Conservation (phyloP, 1,284 basidiomycete species). For the Fomitopsis palustris region DNA sequence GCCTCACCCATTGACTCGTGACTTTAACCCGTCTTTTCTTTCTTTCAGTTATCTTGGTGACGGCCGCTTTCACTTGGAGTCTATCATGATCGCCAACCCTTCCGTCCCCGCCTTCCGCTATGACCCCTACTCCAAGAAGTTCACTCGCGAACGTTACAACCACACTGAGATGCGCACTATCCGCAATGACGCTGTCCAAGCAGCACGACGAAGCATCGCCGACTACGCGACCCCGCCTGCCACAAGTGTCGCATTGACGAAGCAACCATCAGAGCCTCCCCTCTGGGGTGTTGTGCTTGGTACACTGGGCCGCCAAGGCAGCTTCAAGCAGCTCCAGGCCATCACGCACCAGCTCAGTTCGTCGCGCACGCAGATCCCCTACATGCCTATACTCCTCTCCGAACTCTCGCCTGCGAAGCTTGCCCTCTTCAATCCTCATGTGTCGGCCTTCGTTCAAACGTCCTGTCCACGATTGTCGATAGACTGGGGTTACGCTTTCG, state of each 20-base stretch:
- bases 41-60: conserved; percentile 99
- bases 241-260: neutral
- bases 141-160: conserved; percentile 91
- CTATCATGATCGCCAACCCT: conserved; percentile 99
- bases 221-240: conserved; percentile 21
- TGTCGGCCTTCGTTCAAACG: conserved; percentile 92
- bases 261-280: conserved; percentile 20
- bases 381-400: conserved; percentile 89
- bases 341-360: conserved; percentile 66
- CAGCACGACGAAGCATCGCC: conserved; percentile 64
- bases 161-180: conserved; percentile 83
- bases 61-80: conserved; percentile 96
- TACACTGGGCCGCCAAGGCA: conserved; percentile 94
- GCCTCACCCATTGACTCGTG: neutral
- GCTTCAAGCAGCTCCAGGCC: conserved; percentile 84
- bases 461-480: conserved; percentile 95
- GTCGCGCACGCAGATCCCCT: conserved; percentile 59
- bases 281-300: conserved; percentile 96
- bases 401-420: conserved; percentile 96
- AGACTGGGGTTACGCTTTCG: conserved; percentile 98
- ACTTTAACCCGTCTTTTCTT: conserved; percentile 7
- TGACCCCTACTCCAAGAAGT: conserved; percentile 97
- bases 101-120: conserved; percentile 95
- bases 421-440: conserved; percentile 74
- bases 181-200: conserved; percentile 75